Conservation (phyloP, 345 rosid species). For the Turritis glabra region DNA sequence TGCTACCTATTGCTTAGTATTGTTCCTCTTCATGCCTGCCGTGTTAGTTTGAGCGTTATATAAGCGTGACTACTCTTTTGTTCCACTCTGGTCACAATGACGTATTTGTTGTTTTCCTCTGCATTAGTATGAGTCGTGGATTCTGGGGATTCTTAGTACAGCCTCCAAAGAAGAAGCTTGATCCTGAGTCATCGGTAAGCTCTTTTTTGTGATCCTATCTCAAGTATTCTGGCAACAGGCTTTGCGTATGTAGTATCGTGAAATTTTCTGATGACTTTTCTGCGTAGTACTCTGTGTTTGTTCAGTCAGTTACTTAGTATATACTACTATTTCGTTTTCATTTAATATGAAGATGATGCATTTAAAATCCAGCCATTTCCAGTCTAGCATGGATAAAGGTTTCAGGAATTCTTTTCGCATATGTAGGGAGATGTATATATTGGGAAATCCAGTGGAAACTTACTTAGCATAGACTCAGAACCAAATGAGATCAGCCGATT, state of each 20-base stretch:
- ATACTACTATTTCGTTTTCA: constrained; percentile 9
- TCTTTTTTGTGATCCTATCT: constrained; percentile 20
- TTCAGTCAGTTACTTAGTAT: constrained; percentile 18
- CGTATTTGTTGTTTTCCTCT: constrained; percentile 6
- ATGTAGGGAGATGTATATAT: constrained; percentile 57
- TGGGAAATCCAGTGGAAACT: constrained; percentile 43
- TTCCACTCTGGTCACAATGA: constrained; percentile 29
- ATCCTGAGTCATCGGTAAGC: constrained; percentile 40
- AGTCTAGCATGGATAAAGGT: constrained; percentile 8
- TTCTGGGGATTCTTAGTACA: constrained; percentile 56
- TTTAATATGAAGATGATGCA: constrained; percentile 10
- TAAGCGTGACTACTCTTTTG: neutral
- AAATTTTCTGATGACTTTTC: neutral
- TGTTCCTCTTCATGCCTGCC: neutral
- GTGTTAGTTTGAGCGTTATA: constrained; percentile 21
- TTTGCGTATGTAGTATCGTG: constrained; percentile 16
- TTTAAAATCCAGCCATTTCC: constrained; percentile 10
- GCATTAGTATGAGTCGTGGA: constrained; percentile 58
- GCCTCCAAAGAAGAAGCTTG: constrained; percentile 47
- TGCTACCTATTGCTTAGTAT: constrained; percentile 17
- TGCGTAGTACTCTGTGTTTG: neutral
- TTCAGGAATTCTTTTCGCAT: constrained; percentile 24
- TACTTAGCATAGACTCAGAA: constrained; percentile 47
- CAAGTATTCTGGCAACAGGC: neutral
- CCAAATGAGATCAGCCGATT: constrained; percentile 74